phyloP scores from a whole-genome alignment of 2,329 filamentous ascomycete genomes.

The Scleromitrula shiraiana region DNA sequence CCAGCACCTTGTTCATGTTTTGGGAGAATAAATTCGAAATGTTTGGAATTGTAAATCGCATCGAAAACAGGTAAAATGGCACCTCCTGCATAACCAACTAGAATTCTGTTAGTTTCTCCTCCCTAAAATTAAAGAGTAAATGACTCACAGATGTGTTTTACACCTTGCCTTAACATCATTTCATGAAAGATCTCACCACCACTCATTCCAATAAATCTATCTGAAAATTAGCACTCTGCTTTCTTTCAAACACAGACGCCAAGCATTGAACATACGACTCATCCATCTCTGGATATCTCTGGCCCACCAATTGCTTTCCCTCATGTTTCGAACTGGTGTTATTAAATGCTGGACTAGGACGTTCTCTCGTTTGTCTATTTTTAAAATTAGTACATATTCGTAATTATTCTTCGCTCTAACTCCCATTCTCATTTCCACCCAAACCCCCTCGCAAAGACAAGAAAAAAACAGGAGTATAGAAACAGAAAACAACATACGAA shows the following conservation, averaged over 20 bases:
- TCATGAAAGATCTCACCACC: slow-evolving; percentile 98
- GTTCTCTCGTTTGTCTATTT: slow-evolving; percentile 46
- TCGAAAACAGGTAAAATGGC: slow-evolving; percentile 97
- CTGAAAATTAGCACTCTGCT: slow-evolving; percentile 1
- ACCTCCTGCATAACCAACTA: slow-evolving; percentile 85
- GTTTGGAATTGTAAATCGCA: slow-evolving; percentile 95
- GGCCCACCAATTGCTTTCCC: slow-evolving; percentile 44
- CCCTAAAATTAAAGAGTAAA: background rate
- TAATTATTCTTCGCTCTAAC: too few species aligned
- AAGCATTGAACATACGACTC: slow-evolving; percentile 57
- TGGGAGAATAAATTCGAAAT: slow-evolving; percentile 93
- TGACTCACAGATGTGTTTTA: slow-evolving; percentile 87
- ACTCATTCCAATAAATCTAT: slow-evolving; percentile 83
- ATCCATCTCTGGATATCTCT: slow-evolving; percentile 59
- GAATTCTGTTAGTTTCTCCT: slow-evolving; percentile 13
- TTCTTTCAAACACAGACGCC: slow-evolving; percentile 7
- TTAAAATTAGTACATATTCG: slow-evolving; percentile 21
- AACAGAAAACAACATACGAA: slow-evolving; percentile 17
- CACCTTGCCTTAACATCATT: slow-evolving; percentile 91
- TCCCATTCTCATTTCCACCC: too few species aligned
- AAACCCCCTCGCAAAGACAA: background rate
- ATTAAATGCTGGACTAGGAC: slow-evolving; percentile 57
- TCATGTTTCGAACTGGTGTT: slow-evolving; percentile 31
- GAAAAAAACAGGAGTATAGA: background rate
- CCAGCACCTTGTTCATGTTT: slow-evolving; percentile 96